Evolutionary conservation across 805 yeast species (phyloP).

Genomic region (Candida dajiaensis): DNA sequence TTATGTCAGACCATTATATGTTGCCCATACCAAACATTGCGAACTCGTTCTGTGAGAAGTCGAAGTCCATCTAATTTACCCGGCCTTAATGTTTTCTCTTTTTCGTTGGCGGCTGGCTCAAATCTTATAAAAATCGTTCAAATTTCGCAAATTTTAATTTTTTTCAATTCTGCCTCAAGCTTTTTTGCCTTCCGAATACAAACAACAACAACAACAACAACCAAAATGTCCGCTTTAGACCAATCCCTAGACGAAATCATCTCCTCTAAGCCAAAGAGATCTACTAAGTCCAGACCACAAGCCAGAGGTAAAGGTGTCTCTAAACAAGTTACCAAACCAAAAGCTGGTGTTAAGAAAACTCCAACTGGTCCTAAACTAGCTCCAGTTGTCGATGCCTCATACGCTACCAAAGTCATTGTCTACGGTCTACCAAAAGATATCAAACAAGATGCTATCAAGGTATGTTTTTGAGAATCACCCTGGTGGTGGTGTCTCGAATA

Average conservation of each 20-base stretch:
- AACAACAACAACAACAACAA: slow-evolving; percentile 11
- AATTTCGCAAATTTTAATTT: background rate
- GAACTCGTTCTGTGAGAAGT: background rate
- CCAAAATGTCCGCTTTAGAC: slow-evolving; percentile 79
- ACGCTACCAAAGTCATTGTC: slow-evolving; percentile 79
- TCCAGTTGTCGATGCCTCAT: slow-evolving; percentile 36
- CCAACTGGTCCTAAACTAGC: slow-evolving; percentile 5
- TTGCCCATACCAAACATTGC: background rate
- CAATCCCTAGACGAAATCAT: slow-evolving; percentile 94
- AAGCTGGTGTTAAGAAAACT: slow-evolving; percentile 27
- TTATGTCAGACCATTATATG: background rate
- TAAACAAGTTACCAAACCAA: slow-evolving; percentile 15
- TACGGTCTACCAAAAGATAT: slow-evolving; percentile 84
- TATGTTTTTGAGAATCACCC: slow-evolving; percentile 40
- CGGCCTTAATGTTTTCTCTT: background rate
- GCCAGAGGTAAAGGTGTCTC: slow-evolving; percentile 21
- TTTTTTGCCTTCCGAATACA: background rate
- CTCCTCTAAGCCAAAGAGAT: slow-evolving; percentile 47
- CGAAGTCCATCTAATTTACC: background rate
- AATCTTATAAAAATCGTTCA: background rate
- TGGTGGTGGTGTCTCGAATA: background rate
- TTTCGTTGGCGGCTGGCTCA: background rate
- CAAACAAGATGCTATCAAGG: slow-evolving; percentile 77
- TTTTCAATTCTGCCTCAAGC: background rate
- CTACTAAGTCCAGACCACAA: slow-evolving; percentile 25